These are phyloP conservation scores for Diaporthe sp. DNA, from an alignment of 2,329 filamentous ascomycete species.

Conservation along the genomic window DNA sequence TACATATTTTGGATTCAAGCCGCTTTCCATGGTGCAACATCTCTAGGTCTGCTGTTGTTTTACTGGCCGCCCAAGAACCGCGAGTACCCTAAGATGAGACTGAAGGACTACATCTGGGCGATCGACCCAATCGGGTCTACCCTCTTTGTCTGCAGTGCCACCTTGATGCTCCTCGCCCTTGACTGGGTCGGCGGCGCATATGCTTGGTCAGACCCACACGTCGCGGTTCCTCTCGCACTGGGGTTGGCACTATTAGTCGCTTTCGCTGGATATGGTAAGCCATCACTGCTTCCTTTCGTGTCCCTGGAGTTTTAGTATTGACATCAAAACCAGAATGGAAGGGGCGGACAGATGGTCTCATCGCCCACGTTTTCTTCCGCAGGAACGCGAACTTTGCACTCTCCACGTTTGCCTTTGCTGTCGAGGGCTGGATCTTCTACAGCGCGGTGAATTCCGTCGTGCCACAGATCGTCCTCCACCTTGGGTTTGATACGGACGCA, in stretches of 20 bases:
- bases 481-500: slow-evolving; percentile 60
- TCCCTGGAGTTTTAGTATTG: background rate
- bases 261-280: slow-evolving; percentile 56
- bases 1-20: slow-evolving; percentile 72
- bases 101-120: slow-evolving; percentile 58
- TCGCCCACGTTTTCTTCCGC: slow-evolving; percentile 68
- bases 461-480: slow-evolving; percentile 61
- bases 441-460: slow-evolving; percentile 64
- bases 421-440: slow-evolving; percentile 72
- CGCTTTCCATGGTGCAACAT: slow-evolving; percentile 62
- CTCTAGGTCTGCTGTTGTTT: slow-evolving; percentile 60
- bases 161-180: slow-evolving; percentile 58
- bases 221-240: slow-evolving; percentile 55
- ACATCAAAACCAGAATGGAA: slow-evolving; percentile 61
- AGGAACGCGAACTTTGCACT: slow-evolving; percentile 66
- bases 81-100: slow-evolving; percentile 53
- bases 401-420: slow-evolving; percentile 66
- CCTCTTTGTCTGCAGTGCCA: slow-evolving; percentile 57
- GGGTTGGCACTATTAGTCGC: slow-evolving; percentile 55
- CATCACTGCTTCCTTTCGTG: background rate
- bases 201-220: slow-evolving; percentile 53
- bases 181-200: slow-evolving; percentile 61
- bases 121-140: slow-evolving; percentile 61
- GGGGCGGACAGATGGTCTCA: slow-evolving; percentile 64
- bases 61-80: slow-evolving; percentile 58